phyloP scores from a whole-genome alignment of 306 rosid genomes.

The Castanospermum australe region DNA sequence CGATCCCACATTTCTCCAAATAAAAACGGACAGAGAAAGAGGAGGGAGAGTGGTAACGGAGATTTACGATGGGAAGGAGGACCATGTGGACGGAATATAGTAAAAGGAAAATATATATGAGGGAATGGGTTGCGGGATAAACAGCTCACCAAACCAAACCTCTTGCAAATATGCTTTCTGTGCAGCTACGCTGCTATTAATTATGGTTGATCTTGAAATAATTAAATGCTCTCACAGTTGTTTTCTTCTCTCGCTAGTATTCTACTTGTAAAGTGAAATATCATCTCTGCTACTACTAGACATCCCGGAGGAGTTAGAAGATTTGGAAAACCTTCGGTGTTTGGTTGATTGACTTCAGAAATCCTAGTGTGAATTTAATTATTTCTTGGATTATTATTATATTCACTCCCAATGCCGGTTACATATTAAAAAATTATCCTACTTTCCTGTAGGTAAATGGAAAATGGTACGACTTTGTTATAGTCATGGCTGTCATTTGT shows the following conservation, averaged over 20 bases:
- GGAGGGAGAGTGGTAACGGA: conserved; percentile 5
- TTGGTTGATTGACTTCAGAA: conserved; percentile 43
- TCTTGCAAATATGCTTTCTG: conserved; percentile 44
- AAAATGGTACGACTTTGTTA: not conserved
- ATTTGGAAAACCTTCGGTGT: conserved; percentile 20
- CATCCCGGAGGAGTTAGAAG: conserved; percentile 42
- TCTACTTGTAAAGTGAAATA: conserved; percentile 18
- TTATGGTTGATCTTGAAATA: conserved; percentile 37
- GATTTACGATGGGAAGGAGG: conserved; percentile 46
- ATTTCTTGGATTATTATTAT: not conserved
- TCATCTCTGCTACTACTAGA: conserved; percentile 63
- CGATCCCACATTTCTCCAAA: conserved; percentile 44
- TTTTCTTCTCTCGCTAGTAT: not conserved
- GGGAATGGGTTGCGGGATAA: not conserved
- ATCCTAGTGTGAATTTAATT: conserved; percentile 10
- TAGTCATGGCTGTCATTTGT: conserved; percentile 24
- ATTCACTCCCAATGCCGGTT: not conserved
- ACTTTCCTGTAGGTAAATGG: not conserved
- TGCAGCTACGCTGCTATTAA: conserved; percentile 31
- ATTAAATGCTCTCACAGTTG: conserved; percentile 22
- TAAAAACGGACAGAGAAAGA: conserved; percentile 20
- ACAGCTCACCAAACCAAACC: conserved; percentile 50
- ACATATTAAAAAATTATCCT: conserved; percentile 1
- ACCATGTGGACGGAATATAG: conserved; percentile 46
- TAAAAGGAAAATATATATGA: not conserved